Conservation (phyloP, 2,329 filamentous ascomycete genomes). For the Calonectria honghensis region DNA sequence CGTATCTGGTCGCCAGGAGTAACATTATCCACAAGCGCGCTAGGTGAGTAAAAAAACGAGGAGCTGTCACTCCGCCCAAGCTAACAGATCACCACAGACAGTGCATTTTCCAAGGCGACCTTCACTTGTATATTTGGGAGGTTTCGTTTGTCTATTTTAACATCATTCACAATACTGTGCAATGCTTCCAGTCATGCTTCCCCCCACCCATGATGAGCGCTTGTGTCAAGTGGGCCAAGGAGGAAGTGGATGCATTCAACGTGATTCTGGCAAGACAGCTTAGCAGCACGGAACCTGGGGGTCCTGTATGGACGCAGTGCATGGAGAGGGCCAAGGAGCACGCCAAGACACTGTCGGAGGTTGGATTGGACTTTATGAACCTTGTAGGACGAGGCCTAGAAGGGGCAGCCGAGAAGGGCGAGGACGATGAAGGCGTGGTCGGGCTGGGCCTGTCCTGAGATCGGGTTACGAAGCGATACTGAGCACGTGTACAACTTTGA, state of each 20-base stretch:
- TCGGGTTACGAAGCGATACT: background rate
- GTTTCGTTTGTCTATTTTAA: conserved; percentile 97
- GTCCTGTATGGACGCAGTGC: conserved; percentile 87
- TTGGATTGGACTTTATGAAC: conserved; percentile 92
- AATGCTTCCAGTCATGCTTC: conserved; percentile 91
- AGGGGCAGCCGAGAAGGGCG: conserved; percentile 46
- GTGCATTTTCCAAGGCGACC: conserved; percentile 95
- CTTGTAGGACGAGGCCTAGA: conserved; percentile 80
- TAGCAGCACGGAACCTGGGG: conserved; percentile 87
- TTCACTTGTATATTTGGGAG: conserved; percentile 95
- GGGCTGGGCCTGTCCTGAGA: conserved; percentile 58
- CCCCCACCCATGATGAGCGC: conserved; percentile 91
- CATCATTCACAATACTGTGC: conserved; percentile 93
- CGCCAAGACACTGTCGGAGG: conserved; percentile 85
- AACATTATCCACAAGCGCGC: conserved; percentile 87
- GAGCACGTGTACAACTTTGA: conserved; percentile 13
- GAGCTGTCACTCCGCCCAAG: conserved; percentile 36
- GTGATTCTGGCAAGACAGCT: conserved; percentile 87
- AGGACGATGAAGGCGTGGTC: conserved; percentile 43
- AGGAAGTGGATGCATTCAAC: conserved; percentile 94
- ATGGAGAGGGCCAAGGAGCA: conserved; percentile 88
- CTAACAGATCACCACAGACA: conserved; percentile 73
- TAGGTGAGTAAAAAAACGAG: conserved; percentile 70
- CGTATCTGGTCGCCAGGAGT: conserved; percentile 87
- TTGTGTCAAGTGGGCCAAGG: conserved; percentile 98